phyloP scores from a whole-genome alignment of 176 grass and related monocot species.

The Carex myosuroides region DNA sequence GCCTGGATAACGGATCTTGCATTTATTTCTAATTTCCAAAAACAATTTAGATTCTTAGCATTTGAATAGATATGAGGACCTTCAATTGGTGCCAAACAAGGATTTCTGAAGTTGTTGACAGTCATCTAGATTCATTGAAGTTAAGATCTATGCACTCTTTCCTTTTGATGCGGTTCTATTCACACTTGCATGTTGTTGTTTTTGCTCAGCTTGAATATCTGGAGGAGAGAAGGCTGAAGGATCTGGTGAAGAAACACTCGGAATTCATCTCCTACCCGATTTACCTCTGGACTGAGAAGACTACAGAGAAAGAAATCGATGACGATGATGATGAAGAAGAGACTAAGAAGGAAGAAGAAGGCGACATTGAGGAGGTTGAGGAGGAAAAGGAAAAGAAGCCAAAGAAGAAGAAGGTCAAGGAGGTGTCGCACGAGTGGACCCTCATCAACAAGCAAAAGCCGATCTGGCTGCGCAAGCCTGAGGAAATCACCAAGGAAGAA shows the following conservation, averaged over 20 bases:
- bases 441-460: conserved; percentile 50
- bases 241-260: conserved; percentile 40
- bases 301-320: conserved; percentile 38
- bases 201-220: conserved; percentile 24
- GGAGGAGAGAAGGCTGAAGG: conserved; percentile 32
- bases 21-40: no score
- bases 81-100: background rate
- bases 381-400: conserved; percentile 35
- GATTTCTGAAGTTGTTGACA: background rate
- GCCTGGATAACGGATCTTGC: background rate
- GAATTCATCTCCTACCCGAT: conserved; percentile 38
- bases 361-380: conserved; percentile 38
- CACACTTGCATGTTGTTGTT: background rate
- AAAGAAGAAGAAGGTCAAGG: conserved; percentile 37
- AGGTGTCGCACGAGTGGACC: conserved; percentile 37
- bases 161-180: background rate
- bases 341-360: conserved; percentile 38
- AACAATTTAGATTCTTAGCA: no score
- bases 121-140: background rate
- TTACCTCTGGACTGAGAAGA: conserved; percentile 36
- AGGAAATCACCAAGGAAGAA: conserved; percentile 42
- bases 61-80: no score
- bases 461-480: conserved; percentile 41
- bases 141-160: background rate
- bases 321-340: conserved; percentile 35